phyloP scores from a whole-genome alignment of 805 yeast species.

The Candida oleophila region DNA sequence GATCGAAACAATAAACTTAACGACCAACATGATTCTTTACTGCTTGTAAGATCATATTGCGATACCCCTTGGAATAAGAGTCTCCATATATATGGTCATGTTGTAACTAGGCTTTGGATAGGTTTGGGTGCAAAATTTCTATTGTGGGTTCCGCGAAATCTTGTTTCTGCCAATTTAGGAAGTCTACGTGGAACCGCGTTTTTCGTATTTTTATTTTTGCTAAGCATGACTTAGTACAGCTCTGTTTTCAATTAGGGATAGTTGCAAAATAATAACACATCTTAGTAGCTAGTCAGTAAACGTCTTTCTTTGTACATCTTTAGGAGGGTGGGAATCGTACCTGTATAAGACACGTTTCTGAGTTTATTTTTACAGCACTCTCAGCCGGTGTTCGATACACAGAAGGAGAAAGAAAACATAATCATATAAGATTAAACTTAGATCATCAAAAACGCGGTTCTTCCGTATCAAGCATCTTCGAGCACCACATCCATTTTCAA shows the following conservation, averaged over 20 bases:
- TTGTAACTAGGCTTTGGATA: no score
- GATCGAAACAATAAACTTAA: no score
- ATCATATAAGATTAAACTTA: no score
- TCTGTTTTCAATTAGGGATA: background rate
- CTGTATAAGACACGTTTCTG: background rate
- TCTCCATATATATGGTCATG: no score
- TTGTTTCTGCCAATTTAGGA: constrained; percentile 11
- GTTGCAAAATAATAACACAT: background rate
- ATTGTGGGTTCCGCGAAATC: background rate
- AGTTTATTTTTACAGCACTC: no score
- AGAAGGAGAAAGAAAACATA: no score
- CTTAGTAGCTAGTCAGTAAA: background rate
- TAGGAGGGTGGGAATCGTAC: background rate
- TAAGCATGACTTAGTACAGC: background rate
- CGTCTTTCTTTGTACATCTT: background rate
- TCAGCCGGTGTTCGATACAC: no score
- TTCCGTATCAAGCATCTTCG: background rate
- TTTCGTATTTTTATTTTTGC: constrained; percentile 9
- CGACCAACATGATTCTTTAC: no score
- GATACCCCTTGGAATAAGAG: no score
- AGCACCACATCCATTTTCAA: constrained; percentile 3
- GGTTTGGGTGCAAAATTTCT: constrained; percentile 4
- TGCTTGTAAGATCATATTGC: no score
- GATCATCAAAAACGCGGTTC: background rate
- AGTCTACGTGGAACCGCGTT: constrained; percentile 10